A percentile compares a stretch with the other conserved stretches of the same genome.
Evolutionary conservation across 768 basidiomycete genomes (phyloP).

Genomic region (Panaeolus papilionaceus): DNA sequence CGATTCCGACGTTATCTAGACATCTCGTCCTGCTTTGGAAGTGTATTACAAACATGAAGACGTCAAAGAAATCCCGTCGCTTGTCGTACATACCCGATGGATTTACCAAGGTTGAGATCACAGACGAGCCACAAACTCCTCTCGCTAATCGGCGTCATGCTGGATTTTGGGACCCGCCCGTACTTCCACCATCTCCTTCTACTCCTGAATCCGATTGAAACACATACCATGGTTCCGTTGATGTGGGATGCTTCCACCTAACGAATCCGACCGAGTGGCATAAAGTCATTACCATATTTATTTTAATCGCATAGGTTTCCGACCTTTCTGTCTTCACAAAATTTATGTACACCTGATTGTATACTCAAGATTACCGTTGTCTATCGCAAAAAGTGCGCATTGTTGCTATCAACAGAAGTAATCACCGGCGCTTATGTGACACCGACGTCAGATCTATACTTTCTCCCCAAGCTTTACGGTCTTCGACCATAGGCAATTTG

Average conservation of each 20-base stretch:
- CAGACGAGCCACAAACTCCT: constrained; percentile 15
- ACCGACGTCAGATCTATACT: not conserved
- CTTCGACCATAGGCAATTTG: no score
- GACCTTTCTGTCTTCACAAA: not conserved
- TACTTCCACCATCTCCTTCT: not conserved
- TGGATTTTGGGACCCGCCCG: not conserved
- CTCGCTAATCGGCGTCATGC: constrained; percentile 2
- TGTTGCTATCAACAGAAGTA: not conserved
- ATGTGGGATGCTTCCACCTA: no score
- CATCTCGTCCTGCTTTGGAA: constrained; percentile 39
- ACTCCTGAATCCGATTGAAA: not conserved
- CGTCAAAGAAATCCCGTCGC: constrained; percentile 28
- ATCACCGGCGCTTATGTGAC: not conserved
- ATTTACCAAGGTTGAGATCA: constrained; percentile 30
- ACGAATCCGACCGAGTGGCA: not conserved
- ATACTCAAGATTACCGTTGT: not conserved
- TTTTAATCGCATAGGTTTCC: not conserved
- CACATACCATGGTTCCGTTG: no score
- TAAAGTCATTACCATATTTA: not conserved
- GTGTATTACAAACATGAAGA: constrained; percentile 31
- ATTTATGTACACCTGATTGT: not conserved
- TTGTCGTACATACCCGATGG: constrained; percentile 43
- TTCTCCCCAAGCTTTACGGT: not conserved
- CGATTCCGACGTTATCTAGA: not conserved
- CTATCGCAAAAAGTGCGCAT: not conserved